Evolutionary conservation across 2,329 filamentous ascomycete species (phyloP).

Genomic region (Fusarium pseudograminearum): DNA sequence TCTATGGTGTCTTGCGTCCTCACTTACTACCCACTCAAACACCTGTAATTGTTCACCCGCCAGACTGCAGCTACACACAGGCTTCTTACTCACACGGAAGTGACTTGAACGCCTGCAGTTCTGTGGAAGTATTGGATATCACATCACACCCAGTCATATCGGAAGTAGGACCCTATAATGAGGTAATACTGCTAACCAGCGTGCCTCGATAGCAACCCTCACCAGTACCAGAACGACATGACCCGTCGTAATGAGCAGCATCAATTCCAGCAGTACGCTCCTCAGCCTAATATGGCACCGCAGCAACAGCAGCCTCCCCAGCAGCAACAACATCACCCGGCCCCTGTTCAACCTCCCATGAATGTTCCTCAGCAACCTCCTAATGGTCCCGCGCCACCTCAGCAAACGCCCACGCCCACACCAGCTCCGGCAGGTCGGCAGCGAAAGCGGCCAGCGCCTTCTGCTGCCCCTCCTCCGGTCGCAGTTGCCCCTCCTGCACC

Average conservation of each 20-base stretch:
- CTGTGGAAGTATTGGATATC: slow-evolving; percentile 22
- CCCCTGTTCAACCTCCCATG: slow-evolving; percentile 54
- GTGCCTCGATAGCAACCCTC: slow-evolving; percentile 52
- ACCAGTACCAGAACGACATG: slow-evolving; percentile 66
- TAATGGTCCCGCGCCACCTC: slow-evolving; percentile 50
- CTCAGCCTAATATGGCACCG: slow-evolving; percentile 56
- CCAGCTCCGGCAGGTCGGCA: slow-evolving; percentile 55
- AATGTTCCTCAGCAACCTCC: slow-evolving; percentile 58
- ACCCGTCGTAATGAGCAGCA: slow-evolving; percentile 59
- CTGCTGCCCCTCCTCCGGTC: slow-evolving; percentile 55
- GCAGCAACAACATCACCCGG: slow-evolving; percentile 54
- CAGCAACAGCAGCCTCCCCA: slow-evolving; percentile 52
- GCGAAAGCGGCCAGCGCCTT: slow-evolving; percentile 58
- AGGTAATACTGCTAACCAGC: slow-evolving; percentile 49
- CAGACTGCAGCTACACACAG: slow-evolving; percentile 23
- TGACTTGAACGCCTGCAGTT: slow-evolving; percentile 12
- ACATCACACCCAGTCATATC: slow-evolving; percentile 47
- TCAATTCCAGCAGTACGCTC: slow-evolving; percentile 55
- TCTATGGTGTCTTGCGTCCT: slow-evolving; percentile 1
- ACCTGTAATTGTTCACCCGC: slow-evolving; percentile 41
- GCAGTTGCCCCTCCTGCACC: slow-evolving; percentile 51
- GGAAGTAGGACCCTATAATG: slow-evolving; percentile 41
- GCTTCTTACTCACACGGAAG: slow-evolving; percentile 28
- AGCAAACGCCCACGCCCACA: slow-evolving; percentile 55
- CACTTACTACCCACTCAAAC: slow-evolving; percentile 12